Percentiles rank a stretch among this genome's conserved stretches.
Evolutionary conservation across 805 yeast species (phyloP).

Genomic region (Kuraishia hungarica): DNA sequence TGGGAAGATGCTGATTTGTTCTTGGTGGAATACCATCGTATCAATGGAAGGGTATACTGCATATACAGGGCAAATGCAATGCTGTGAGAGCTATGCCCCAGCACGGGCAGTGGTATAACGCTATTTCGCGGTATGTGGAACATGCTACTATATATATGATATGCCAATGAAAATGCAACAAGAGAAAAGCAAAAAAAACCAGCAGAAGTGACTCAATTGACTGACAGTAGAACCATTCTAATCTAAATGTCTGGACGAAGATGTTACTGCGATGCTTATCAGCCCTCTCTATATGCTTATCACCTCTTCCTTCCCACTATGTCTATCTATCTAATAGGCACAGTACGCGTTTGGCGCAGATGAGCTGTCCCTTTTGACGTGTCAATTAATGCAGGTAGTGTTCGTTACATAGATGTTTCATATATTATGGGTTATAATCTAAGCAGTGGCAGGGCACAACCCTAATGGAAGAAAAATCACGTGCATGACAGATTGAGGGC

Average conservation of each 20-base stretch:
- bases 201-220: neutral
- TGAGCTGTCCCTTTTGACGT: neutral
- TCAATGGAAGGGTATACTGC: neutral
- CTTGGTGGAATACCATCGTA: neutral
- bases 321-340: neutral
- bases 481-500: neutral
- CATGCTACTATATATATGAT: neutral
- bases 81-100: neutral
- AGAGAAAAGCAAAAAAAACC: no score
- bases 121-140: neutral
- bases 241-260: no score
- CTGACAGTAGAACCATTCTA: neutral
- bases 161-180: no score
- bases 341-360: neutral
- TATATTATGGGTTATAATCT: no score
- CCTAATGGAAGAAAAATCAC: neutral
- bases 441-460: neutral
- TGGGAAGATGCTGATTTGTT: slow-evolving; percentile 40
- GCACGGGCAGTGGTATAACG: neutral
- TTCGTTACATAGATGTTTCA: no score
- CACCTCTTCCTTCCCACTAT: neutral
- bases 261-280: neutral
- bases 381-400: neutral
- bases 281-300: neutral
- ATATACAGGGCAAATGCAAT: neutral